A percentile compares a stretch with the other conserved stretches of the same genome.
These are phyloP conservation scores for Malania oleifera DNA, from an alignment of 164 flowering plant genomes.

Conservation along the genomic window DNA sequence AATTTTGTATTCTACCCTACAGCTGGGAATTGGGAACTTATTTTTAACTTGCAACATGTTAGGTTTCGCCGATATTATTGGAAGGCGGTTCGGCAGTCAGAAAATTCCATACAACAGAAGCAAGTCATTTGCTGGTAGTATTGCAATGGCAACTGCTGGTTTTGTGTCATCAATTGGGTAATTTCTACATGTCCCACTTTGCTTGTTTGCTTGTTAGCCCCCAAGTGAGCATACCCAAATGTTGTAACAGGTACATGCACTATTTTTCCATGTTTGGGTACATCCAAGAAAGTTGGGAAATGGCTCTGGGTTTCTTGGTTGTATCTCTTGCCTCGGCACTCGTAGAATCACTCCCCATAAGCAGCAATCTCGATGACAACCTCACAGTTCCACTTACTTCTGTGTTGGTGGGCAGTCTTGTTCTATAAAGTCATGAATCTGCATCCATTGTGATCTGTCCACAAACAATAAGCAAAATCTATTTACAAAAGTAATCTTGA, in stretches of 20 bases:
- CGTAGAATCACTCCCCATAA: constrained; percentile 88
- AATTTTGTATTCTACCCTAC: neutral
- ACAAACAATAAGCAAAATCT: too few species aligned
- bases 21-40: neutral
- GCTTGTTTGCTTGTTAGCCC: neutral
- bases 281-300: constrained; percentile 39
- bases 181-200: constrained; percentile 1
- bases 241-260: constrained; percentile 62
- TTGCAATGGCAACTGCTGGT: constrained; percentile 75
- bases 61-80: constrained; percentile 89
- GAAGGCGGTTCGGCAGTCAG: constrained; percentile 62
- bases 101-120: constrained; percentile 76
- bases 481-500: too few species aligned
- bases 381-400: constrained; percentile 76
- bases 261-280: constrained; percentile 72
- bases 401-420: constrained; percentile 50
- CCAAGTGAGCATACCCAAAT: too few species aligned
- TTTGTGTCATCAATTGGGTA: constrained; percentile 73
- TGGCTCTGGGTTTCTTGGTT: constrained; percentile 57
- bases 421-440: constrained; percentile 29
- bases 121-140: constrained; percentile 74
- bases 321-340: constrained; percentile 63
- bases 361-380: constrained; percentile 84
- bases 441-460: too few species aligned
- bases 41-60: constrained; percentile 9